Conservation (phyloP, 176 grass and related monocot species). For the Ensete ventricosum region DNA sequence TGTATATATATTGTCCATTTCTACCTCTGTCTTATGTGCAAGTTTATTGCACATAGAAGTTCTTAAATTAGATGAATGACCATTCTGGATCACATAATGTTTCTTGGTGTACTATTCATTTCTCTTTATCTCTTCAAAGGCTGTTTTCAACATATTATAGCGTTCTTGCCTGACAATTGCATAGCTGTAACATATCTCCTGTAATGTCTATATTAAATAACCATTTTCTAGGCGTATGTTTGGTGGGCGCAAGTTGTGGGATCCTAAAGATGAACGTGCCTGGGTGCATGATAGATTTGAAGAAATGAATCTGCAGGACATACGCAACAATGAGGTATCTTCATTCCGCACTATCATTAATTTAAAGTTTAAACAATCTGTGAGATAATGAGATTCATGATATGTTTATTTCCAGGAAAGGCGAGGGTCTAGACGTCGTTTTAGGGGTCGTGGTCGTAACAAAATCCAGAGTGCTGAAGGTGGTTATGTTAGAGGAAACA, state of each 20-base stretch:
- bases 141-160: no score
- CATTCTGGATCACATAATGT: no score
- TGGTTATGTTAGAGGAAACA: slow-evolving; percentile 23
- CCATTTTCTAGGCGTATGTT: slow-evolving; percentile 49
- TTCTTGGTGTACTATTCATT: no score
- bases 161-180: slow-evolving; percentile 9
- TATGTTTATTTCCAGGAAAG: slow-evolving; percentile 23
- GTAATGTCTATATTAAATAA: neutral
- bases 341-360: slow-evolving; percentile 9
- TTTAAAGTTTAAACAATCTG: neutral
- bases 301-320: slow-evolving; percentile 79
- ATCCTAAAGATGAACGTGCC: slow-evolving; percentile 78
- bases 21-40: no score
- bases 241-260: slow-evolving; percentile 77
- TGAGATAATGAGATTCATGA: neutral
- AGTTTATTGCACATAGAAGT: no score
- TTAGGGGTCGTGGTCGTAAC: slow-evolving; percentile 54
- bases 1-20: no score
- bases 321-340: slow-evolving; percentile 31
- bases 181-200: slow-evolving; percentile 11
- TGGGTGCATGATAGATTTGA: slow-evolving; percentile 98
- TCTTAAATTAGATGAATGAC: no score
- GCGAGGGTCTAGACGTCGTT: slow-evolving; percentile 46
- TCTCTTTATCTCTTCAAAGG: no score
- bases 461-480: slow-evolving; percentile 17